Conservation (phyloP, 2,329 filamentous ascomycete genomes). For the Botrytis tulipae region DNA sequence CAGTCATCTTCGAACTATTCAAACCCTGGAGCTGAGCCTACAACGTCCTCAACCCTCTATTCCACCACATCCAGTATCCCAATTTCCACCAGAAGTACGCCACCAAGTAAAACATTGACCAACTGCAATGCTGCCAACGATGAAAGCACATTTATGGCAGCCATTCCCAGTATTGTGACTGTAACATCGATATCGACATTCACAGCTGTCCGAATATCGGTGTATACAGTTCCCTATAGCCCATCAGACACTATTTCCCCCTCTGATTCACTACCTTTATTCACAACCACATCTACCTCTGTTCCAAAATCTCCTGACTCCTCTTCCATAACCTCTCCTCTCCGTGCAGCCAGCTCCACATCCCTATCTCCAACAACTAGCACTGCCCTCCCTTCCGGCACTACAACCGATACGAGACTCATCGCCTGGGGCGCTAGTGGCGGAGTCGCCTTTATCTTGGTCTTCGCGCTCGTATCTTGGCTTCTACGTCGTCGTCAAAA, state of each 20-base stretch:
- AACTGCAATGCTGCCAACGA: no score
- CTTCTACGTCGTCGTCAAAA: not conserved
- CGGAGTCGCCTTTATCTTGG: not conserved
- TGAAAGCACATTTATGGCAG: not conserved
- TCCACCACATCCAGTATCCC: not conserved
- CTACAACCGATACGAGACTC: not conserved
- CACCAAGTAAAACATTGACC: not conserved
- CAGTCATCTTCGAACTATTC: not conserved
- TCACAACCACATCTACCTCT: not conserved
- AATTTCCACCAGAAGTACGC: not conserved
- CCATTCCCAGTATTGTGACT: no score
- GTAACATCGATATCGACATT: not conserved
- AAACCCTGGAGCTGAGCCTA: not conserved
- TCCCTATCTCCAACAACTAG: not conserved
- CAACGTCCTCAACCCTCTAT: not conserved
- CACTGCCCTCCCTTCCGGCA: not conserved
- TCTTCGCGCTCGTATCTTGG: not conserved
- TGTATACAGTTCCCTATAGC: not conserved
- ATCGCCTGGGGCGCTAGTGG: not conserved
- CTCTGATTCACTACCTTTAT: not conserved
- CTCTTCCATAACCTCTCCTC: not conserved
- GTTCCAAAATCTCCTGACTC: not conserved
- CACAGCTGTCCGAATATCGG: not conserved
- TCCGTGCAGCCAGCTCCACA: not conserved
- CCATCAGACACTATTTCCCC: not conserved